A percentile compares a stretch with the other conserved stretches of the same genome.
Conservation (phyloP, 179 eudicot genomes). For the Sideroxylon spinosum region DNA sequence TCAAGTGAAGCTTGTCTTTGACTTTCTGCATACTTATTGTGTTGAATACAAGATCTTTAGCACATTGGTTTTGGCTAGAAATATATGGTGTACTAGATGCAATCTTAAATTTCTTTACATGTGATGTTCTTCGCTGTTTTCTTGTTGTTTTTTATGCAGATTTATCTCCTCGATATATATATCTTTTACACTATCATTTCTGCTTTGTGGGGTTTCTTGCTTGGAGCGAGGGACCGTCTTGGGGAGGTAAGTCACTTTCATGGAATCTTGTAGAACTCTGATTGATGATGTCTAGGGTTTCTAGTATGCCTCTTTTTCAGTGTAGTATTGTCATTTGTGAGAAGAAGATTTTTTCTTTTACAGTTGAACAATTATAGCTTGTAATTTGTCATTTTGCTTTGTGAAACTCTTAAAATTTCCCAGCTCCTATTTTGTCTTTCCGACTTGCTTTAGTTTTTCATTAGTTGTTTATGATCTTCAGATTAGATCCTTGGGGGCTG, state of each 20-base stretch:
- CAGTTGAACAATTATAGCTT: not conserved
- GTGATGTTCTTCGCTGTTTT: not conserved
- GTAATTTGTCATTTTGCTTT: not conserved
- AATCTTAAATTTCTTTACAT: not conserved
- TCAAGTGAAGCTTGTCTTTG: not conserved
- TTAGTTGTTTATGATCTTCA: constrained; percentile 28
- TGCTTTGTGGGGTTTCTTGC: constrained; percentile 86
- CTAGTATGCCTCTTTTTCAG: not conserved
- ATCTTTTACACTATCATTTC: constrained; percentile 84
- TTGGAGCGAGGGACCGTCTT: constrained; percentile 97
- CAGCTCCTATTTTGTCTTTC: not conserved
- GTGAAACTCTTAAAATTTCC: not conserved
- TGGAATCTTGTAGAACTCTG: not conserved
- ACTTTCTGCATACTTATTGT: not conserved
- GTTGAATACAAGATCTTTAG: constrained; percentile 3
- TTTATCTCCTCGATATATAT: constrained; percentile 76
- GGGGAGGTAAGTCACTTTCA: constrained; percentile 69
- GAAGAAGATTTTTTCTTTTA: not conserved
- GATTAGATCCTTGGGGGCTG: constrained; percentile 93
- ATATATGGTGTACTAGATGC: not conserved
- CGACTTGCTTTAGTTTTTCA: not conserved
- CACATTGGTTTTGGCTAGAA: not conserved
- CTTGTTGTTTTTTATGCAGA: constrained; percentile 41
- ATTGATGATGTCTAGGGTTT: not conserved
- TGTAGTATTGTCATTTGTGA: not conserved